Percentiles rank a stretch among this genome's conserved stretches.
Evolutionary conservation across 116 monocot genomes (phyloP).

Genomic region (Posidonia oceanica): DNA sequence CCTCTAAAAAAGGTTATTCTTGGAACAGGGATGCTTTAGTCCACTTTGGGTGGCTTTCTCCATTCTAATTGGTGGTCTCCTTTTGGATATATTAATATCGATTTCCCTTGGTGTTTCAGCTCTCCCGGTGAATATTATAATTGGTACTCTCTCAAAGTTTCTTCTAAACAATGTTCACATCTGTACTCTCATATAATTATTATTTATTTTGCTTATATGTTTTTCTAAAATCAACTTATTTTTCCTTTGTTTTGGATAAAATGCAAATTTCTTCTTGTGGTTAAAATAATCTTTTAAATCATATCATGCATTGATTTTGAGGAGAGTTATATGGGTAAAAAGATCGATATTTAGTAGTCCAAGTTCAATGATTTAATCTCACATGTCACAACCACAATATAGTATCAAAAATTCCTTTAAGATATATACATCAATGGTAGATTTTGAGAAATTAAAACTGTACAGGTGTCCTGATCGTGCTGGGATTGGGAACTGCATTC

Average conservation of each 20-base stretch:
- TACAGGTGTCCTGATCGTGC: slow-evolving; percentile 63
- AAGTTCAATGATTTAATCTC: too few relatives aligned
- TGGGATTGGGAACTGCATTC: slow-evolving; percentile 65
- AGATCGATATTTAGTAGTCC: too few relatives aligned
- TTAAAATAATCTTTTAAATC: too few relatives aligned
- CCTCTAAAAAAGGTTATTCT: slow-evolving; percentile 1
- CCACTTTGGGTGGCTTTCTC: slow-evolving; percentile 88
- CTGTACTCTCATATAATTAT: too few relatives aligned
- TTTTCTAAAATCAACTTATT: too few relatives aligned
- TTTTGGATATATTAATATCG: slow-evolving; percentile 85
- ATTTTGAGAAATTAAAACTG: not conserved
- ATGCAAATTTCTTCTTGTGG: too few relatives aligned
- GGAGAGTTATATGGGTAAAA: too few relatives aligned
- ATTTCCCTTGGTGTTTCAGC: slow-evolving; percentile 91
- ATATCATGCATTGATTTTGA: too few relatives aligned
- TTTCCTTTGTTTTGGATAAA: too few relatives aligned
- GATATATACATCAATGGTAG: too few relatives aligned
- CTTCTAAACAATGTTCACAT: not conserved
- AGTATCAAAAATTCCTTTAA: not conserved
- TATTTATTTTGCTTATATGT: too few relatives aligned
- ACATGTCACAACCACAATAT: not conserved
- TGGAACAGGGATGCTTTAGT: slow-evolving; percentile 63
- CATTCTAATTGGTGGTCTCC: slow-evolving; percentile 84
- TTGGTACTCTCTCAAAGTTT: slow-evolving; percentile 34
- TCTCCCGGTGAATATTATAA: slow-evolving; percentile 88